phyloP scores from a whole-genome alignment of 225 moss, liverwort and hornwort genomes.

The Rhytidiadelphus loreus region DNA sequence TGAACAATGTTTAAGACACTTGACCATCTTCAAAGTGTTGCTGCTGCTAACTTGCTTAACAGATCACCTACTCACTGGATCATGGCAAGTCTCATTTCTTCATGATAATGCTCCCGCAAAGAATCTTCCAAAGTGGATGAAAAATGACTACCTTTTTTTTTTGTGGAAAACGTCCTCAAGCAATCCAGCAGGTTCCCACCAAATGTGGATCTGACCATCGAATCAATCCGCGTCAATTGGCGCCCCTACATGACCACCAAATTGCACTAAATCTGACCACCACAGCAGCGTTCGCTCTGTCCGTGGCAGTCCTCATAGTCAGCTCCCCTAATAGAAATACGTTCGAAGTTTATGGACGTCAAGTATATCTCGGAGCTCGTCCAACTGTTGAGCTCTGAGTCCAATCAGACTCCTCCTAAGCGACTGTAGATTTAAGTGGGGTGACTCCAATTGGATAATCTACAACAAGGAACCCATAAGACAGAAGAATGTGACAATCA shows the following conservation, averaged over 20 bases:
- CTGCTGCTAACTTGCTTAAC: not conserved
- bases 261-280: not conserved
- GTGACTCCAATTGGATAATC: not conserved
- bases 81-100: not conserved
- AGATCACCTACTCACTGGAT: not conserved
- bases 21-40: not conserved
- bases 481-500: not conserved
- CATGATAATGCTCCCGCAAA: slow-evolving; percentile 12
- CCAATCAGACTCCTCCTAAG: not conserved
- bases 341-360: not conserved
- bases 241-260: not conserved
- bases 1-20: not conserved
- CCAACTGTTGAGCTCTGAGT: not conserved
- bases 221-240: not conserved
- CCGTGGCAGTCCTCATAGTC: not conserved
- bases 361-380: not conserved
- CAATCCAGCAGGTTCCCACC: not conserved
- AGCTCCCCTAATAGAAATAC: not conserved
- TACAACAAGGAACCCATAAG: not conserved
- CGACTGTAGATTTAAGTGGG: not conserved
- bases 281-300: not conserved
- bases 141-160: not conserved
- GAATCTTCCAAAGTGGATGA: not conserved
- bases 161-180: not conserved
- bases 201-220: not conserved